A percentile compares a stretch with the other conserved stretches of the same genome.
Conservation (phyloP, 2,329 filamentous ascomycete genomes). For the Myriosclerotinia curreyana region DNA sequence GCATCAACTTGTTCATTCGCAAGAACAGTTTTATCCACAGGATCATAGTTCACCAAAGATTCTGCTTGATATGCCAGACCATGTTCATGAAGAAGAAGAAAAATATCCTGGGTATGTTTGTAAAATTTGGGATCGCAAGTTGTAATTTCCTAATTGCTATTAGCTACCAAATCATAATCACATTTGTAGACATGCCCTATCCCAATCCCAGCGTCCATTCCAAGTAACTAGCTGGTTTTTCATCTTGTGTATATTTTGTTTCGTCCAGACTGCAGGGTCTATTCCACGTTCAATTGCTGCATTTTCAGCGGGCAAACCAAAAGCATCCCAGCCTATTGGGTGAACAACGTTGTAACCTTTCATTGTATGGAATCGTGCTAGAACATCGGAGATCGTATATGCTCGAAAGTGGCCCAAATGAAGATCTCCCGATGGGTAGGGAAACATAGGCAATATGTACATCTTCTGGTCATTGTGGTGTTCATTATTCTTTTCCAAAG, state of each 20-base stretch:
- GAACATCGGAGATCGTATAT: conserved; percentile 85
- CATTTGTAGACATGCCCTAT: conserved; percentile 57
- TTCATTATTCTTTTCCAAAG: not conserved
- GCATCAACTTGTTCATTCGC: conserved; percentile 93
- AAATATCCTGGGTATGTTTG: conserved; percentile 84
- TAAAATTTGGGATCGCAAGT: conserved; percentile 86
- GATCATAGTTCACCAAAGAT: conserved; percentile 86
- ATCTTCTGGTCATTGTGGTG: conserved; percentile 39
- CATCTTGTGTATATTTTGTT: conserved; percentile 77
- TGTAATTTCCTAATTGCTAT: conserved; percentile 64
- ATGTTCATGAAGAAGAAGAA: conserved; percentile 69
- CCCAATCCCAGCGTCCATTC: conserved; percentile 83
- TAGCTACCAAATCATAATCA: conserved; percentile 22
- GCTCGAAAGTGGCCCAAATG: conserved; percentile 86
- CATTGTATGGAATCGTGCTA: conserved; percentile 73
- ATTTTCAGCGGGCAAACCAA: conserved; percentile 87
- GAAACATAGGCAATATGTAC: conserved; percentile 90
- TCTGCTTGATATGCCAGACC: conserved; percentile 81
- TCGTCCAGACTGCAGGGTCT: conserved; percentile 76
- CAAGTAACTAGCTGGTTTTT: conserved; percentile 75
- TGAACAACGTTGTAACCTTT: conserved; percentile 73
- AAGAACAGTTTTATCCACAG: conserved; percentile 82
- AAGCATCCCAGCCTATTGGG: conserved; percentile 95
- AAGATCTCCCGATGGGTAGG: conserved; percentile 82
- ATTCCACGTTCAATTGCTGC: conserved; percentile 81